Evolutionary conservation across 1,284 basidiomycete species (phyloP), one percentile per base, ranked within the genome.

Genomic region (Bjerkandera adusta): DNA sequence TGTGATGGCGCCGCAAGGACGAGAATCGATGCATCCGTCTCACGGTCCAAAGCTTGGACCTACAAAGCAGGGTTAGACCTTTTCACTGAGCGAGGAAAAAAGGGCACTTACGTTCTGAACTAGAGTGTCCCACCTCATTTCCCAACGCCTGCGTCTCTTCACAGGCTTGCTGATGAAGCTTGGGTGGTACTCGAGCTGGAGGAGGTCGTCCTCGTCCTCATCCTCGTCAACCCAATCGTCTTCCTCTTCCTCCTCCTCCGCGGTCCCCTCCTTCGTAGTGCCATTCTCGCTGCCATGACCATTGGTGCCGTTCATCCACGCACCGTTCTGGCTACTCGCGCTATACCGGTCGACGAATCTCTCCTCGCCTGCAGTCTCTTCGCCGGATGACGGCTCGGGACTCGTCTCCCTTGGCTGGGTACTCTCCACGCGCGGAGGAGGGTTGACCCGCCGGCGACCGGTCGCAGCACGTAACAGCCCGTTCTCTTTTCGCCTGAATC

Each of bases 361-460:
- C 21, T 71, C 73, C 56, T 80, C 78, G 0, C 75, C 76, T 1
- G 79, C 79, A 1, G 76, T 81, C 60, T 79, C 77, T 57, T 80
- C 77, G 0, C 76, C 77, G 1, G 72, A 74, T 18, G 79, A 81
- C 25, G 76, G 73, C 64, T 89, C 87, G 0, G 84, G 86, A 55
- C 81, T 88, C 13, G 85, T 89, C 53, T 89, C 86, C 40, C 85
- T 68, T 6, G 87, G 85, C 57, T 89, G 85, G 1, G 87, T 89
- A 55, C 85, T 89, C 54, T 87, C 83, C 7, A 89, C 86, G 7
- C 87, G 72, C 12, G 83, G 83, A 1, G 85, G 86, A 1, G 79
- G 79, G 58, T 78, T 79, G 13, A 68, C 59, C 41, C 76, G 62
- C 34, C 63, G 60, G 24, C 58, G 57, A 24, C 46, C 46, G 25